Evolutionary conservation across 306 rosid species (phyloP).

Genomic region (Gleditsia sinensis): DNA sequence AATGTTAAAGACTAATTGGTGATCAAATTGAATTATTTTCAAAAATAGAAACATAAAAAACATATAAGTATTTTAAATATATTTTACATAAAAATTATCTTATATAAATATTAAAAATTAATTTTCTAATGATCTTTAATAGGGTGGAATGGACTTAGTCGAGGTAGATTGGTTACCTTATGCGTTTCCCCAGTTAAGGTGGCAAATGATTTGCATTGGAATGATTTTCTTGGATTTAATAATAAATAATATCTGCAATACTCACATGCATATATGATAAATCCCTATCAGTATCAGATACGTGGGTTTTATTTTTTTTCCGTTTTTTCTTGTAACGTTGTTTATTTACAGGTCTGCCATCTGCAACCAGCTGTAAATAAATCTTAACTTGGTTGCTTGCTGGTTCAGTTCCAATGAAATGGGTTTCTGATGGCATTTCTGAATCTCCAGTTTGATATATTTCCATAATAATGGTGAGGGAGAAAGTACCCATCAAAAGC

Average conservation of each 20-base stretch:
- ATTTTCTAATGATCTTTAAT: too few relatives aligned
- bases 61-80: too few relatives aligned
- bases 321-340: neutral
- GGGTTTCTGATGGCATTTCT: neutral
- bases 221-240: neutral
- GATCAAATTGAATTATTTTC: too few relatives aligned
- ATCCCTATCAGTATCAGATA: conserved; percentile 12
- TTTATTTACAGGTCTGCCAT: neutral
- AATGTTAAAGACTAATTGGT: too few relatives aligned
- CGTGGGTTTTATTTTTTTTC: neutral
- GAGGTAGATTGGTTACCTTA: too few relatives aligned
- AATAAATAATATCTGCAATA: conserved; percentile 13
- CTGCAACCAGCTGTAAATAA: conserved; percentile 11
- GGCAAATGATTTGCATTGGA: neutral
- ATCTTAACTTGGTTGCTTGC: neutral
- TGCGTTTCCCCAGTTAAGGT: too few relatives aligned
- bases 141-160: too few relatives aligned
- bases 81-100: too few relatives aligned
- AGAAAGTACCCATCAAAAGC: neutral
- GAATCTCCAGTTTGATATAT: neutral
- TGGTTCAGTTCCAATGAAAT: conserved; percentile 20
- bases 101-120: too few relatives aligned
- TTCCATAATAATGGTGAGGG: neutral
- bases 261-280: conserved; percentile 21
- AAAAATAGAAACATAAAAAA: too few relatives aligned